These are phyloP conservation scores for Mycothermus thermophilus DNA, from an alignment of 495 filamentous ascomycete species.

Conservation along the genomic window DNA sequence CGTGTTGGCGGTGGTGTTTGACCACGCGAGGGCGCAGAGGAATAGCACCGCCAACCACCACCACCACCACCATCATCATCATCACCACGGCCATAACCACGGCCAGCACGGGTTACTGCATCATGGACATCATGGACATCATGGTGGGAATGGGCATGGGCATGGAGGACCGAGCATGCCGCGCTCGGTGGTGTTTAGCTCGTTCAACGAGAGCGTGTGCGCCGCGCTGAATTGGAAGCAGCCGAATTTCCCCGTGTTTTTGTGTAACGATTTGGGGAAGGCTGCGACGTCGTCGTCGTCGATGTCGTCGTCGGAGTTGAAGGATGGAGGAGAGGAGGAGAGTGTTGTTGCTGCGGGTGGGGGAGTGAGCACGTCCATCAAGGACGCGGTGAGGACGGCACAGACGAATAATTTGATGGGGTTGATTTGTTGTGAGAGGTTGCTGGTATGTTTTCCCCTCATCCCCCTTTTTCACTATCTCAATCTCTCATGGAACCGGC, in stretches of 20 bases:
- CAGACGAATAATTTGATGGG: conserved; percentile 98
- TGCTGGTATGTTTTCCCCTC: conserved; percentile 50
- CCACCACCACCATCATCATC: no score
- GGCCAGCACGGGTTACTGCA: no score
- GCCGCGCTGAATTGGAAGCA: conserved; percentile 97
- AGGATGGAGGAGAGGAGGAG: conserved; percentile 44
- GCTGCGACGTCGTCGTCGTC: no score
- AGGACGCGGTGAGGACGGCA: conserved; percentile 86
- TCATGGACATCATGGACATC: no score
- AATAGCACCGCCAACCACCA: conserved; percentile 20
- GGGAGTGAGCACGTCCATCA: conserved; percentile 50
- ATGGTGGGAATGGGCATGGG: conserved; percentile 10
- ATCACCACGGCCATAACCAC: no score
- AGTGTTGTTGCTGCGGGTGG: conserved; percentile 25
- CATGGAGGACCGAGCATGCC: conserved; percentile 25
- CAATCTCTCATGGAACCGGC: neutral
- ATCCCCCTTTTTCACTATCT: neutral
- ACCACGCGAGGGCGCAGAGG: conserved; percentile 68
- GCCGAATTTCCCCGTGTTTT: conserved; percentile 90
- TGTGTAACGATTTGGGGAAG: conserved; percentile 85
- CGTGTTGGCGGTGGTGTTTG: conserved; percentile 74
- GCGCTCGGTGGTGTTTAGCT: conserved; percentile 80
- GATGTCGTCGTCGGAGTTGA: no score
- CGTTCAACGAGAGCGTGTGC: conserved; percentile 78
- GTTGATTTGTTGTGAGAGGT: conserved; percentile 69